Percentiles rank a stretch among this genome's conserved stretches.
Conservation (phyloP, 257 asterid genomes). For the Solanum lycopersicoides region DNA sequence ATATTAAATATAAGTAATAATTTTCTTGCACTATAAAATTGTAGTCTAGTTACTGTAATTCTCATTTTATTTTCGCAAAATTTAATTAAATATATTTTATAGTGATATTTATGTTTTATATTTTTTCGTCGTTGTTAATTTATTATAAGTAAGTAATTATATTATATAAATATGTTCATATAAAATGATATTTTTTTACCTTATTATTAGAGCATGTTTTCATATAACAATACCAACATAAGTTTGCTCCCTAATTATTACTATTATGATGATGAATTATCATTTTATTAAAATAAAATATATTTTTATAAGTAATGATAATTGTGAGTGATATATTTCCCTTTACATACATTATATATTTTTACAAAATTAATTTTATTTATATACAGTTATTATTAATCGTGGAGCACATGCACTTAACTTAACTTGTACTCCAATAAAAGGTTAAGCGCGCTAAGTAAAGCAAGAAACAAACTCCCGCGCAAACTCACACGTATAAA, state of each 20-base stretch:
- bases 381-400: too few species aligned
- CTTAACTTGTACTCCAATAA: not conserved
- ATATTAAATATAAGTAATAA: not conserved
- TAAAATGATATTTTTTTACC: not conserved
- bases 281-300: too few species aligned
- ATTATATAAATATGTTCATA: too few species aligned
- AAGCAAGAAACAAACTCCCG: slow-evolving; percentile 12
- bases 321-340: too few species aligned
- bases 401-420: not conserved
- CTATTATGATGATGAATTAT: not conserved
- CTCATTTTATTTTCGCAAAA: not conserved
- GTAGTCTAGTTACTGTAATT: not conserved
- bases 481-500: slow-evolving; percentile 6
- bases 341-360: too few species aligned
- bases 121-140: not conserved
- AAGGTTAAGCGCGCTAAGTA: not conserved
- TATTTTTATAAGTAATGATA: too few species aligned
- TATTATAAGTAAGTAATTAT: too few species aligned
- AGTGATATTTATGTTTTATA: too few species aligned
- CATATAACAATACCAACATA: not conserved
- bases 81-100: too few species aligned
- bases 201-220: not conserved
- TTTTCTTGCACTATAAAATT: not conserved
- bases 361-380: too few species aligned
- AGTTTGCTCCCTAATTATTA: too few species aligned